phyloP scores from a whole-genome alignment of 371 early-diverging fungal species.

The Mortierella sp. region DNA sequence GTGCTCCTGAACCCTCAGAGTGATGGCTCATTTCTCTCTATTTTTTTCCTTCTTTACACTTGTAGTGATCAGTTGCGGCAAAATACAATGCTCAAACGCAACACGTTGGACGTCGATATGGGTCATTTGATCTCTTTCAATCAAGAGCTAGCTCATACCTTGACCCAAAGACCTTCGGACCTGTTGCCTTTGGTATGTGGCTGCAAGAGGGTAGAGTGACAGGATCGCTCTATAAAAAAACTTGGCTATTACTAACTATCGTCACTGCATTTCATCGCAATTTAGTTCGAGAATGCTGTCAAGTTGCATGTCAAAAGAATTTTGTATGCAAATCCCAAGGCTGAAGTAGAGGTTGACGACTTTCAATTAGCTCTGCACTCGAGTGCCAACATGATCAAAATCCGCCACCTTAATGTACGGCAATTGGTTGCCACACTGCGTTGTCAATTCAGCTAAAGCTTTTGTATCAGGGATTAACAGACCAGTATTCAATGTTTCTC shows the following conservation, averaged over 20 bases:
- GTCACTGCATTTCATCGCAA: background rate
- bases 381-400: conserved; percentile 83
- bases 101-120: conserved; percentile 88
- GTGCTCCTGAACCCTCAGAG: background rate
- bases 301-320: conserved; percentile 77
- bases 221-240: background rate
- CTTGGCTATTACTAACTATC: background rate
- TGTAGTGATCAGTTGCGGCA: conserved; percentile 91
- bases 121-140: conserved; percentile 86
- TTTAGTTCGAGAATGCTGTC: conserved; percentile 90
- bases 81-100: conserved; percentile 80
- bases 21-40: conserved; percentile 1
- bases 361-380: conserved; percentile 92
- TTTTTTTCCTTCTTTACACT: conserved; percentile 6
- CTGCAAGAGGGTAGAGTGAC: background rate
- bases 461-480: background rate
- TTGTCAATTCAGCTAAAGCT: background rate
- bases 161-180: conserved; percentile 84
- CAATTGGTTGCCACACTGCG: background rate
- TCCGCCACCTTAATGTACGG: conserved; percentile 86
- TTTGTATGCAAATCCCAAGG: conserved; percentile 63
- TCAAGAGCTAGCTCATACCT: conserved; percentile 83
- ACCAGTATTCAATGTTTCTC: background rate
- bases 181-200: conserved; percentile 81
- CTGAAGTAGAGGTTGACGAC: conserved; percentile 66